Percentiles rank a stretch among this genome's conserved stretches.
Evolutionary conservation across 2,329 filamentous ascomycete genomes (phyloP).

Genomic region (Phaeophleospora eucalypticola): DNA sequence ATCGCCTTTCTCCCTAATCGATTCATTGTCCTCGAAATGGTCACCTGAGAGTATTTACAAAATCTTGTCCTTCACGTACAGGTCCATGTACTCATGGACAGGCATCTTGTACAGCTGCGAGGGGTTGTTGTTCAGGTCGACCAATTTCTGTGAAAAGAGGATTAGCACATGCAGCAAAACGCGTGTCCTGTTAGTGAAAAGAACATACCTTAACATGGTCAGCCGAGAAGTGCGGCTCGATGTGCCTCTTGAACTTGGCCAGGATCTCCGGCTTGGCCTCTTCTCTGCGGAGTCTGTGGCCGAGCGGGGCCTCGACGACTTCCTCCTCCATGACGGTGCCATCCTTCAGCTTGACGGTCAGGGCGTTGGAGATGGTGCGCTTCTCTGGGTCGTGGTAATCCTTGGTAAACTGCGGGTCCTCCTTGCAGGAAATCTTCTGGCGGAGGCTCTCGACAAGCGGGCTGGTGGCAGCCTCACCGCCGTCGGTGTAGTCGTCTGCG

Average conservation of each 20-base stretch:
- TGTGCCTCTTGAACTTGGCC: conserved; percentile 90
- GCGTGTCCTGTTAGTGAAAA: background rate
- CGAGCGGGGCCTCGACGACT: conserved; percentile 87
- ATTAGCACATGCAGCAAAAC: background rate
- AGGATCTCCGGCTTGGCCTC: conserved; percentile 95
- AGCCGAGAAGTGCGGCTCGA: conserved; percentile 75
- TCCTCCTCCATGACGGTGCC: conserved; percentile 88
- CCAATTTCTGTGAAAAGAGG: conserved; percentile 53
- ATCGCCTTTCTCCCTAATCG: background rate
- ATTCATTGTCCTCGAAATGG: background rate
- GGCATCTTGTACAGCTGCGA: conserved; percentile 73
- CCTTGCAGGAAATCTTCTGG: conserved; percentile 90
- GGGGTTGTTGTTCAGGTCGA: conserved; percentile 71
- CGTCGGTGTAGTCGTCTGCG: conserved; percentile 89
- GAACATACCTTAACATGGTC: conserved; percentile 58
- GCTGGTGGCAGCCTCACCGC: conserved; percentile 85
- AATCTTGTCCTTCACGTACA: conserved; percentile 60
- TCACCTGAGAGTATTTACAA: conserved; percentile 17
- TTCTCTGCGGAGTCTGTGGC: conserved; percentile 83
- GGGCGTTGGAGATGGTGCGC: conserved; percentile 94
- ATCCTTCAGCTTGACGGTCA: conserved; percentile 92
- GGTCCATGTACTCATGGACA: conserved; percentile 89
- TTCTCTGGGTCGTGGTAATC: conserved; percentile 94
- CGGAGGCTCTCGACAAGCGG: conserved; percentile 85
- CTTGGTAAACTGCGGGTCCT: conserved; percentile 81